A percentile compares a stretch with the other conserved stretches of the same genome.
These are phyloP conservation scores for Monilinia fructigena DNA, from an alignment of 2,329 filamentous ascomycete genomes.

Conservation along the genomic window DNA sequence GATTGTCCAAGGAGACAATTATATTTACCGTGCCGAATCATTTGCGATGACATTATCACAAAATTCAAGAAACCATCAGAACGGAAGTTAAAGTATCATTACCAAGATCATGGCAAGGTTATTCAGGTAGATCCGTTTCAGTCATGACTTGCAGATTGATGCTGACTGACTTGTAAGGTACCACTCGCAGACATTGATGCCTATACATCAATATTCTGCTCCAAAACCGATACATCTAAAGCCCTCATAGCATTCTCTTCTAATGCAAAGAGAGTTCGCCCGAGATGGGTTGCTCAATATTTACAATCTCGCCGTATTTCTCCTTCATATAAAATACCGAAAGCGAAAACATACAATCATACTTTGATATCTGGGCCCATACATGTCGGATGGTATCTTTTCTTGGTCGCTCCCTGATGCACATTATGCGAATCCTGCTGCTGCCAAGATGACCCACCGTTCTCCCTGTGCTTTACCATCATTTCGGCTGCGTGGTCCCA, in stretches of 20 bases:
- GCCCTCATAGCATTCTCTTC: constrained; percentile 61
- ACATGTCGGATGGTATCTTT: constrained; percentile 54
- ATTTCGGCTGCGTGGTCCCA: constrained; percentile 72
- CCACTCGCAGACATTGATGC: constrained; percentile 56
- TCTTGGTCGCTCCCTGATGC: constrained; percentile 62
- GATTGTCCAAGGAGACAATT: constrained; percentile 31
- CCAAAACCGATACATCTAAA: constrained; percentile 57
- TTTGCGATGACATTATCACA: constrained; percentile 34
- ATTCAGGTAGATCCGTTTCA: constrained; percentile 24
- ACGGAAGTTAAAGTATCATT: constrained; percentile 32
- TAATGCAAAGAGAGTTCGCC: constrained; percentile 62
- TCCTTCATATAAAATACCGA: constrained; percentile 47
- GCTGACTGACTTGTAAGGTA: constrained; percentile 31
- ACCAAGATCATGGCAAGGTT: constrained; percentile 31
- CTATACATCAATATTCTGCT: constrained; percentile 65
- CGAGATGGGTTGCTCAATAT: constrained; percentile 55
- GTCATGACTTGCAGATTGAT: not conserved
- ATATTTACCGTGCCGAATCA: constrained; percentile 33
- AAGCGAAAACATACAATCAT: constrained; percentile 57
- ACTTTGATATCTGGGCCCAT: constrained; percentile 66
- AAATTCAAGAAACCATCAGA: constrained; percentile 29
- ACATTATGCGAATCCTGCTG: constrained; percentile 45
- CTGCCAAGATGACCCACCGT: constrained; percentile 61
- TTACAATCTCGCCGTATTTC: constrained; percentile 54
- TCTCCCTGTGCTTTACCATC: constrained; percentile 72